phyloP scores from a whole-genome alignment of 148 eudicot genomes.

The Hydrangea macrophylla region DNA sequence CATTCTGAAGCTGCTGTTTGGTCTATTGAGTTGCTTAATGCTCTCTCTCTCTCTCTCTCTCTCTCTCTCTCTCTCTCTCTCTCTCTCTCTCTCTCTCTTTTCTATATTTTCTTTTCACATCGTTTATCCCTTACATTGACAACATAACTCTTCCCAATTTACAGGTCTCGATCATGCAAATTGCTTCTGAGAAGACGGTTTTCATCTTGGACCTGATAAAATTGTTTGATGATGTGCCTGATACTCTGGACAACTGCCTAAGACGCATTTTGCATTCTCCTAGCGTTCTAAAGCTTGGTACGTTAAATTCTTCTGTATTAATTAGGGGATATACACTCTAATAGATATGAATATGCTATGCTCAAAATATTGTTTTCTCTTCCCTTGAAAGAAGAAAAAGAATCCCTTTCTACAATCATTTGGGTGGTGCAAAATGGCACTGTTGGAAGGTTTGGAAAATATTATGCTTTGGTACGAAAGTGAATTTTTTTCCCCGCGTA shows the following conservation, averaged over 20 bases:
- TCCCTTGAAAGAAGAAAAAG: background rate
- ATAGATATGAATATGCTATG: background rate
- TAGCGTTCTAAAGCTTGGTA: conserved; percentile 86
- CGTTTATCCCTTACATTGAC: background rate
- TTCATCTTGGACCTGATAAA: conserved; percentile 86
- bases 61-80: too few relatives aligned
- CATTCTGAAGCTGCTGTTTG: background rate
- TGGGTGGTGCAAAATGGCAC: too few relatives aligned
- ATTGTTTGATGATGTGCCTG: conserved; percentile 61
- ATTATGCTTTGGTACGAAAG: too few relatives aligned
- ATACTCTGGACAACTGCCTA: conserved; percentile 67
- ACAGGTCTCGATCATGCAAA: conserved; percentile 98
- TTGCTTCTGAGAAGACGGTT: conserved; percentile 80
- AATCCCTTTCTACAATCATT: background rate
- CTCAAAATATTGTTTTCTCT: background rate
- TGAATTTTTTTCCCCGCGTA: background rate
- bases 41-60: too few relatives aligned
- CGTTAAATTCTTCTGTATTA: conserved; percentile 14
- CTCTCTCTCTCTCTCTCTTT: too few relatives aligned
- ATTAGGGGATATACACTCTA: background rate
- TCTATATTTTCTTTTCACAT: background rate
- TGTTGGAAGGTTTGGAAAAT: too few relatives aligned
- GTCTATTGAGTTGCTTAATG: background rate
- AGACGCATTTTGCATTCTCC: conserved; percentile 78
- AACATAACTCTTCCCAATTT: conserved; percentile 7